Base-by-base conservation (phyloP, 2,329 filamentous ascomycete genomes). In the Tolypocladium guangdongense region DNA sequence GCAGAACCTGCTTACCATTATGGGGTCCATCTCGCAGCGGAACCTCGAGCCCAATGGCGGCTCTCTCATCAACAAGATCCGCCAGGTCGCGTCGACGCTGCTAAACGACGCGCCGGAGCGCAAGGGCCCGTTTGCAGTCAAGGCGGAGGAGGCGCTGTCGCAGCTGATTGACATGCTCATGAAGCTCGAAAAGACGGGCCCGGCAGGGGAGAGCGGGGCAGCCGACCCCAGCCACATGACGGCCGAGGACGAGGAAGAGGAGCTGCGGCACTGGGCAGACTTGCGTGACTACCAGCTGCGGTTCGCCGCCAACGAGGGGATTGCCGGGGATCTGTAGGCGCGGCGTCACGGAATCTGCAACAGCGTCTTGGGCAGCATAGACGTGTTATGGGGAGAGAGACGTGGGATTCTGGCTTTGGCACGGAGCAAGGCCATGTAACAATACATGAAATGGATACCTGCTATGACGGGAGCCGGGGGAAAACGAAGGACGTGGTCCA, bases 31-130 rank as follows among this genome's bases (percentile, higher is more conserved):
- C 60, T 87, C 86, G 49, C 88, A 92, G 73, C 82, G 88, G 55
- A 90, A 90, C 67, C 87, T 95, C 77, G 90, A 95, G 57, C 80
- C 80, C n/a, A 82, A 82, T 56, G 79, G 78, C 20, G 73, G 71
- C n/a, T 80, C 78, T 0, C 70, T 82, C n/a, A 89, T 88, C 62
- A 83, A 83, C 72, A 95, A 95, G 74, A 88, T 95, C 59, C 86
- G 89, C 11, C 86, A 88, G 63, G 86, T 95, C 39, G 89, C 89
- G 1, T 86, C 85, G 32, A 93, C 89, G 0, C 76, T 95, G 8
- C 78, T 95, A 49, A 83, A 87, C 57, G 74, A 74, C 51, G 67
- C 72, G 4, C 70, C 71, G 0, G 76, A 78, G 54, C 71, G 75
- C 18, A 81, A 80, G 59, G 78, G 77, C 0, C 73, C 55, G 0